Percentiles rank a stretch among this genome's conserved stretches.
Evolutionary conservation across 768 basidiomycete species (phyloP).

Genomic region (Xanthoconium purpureum): DNA sequence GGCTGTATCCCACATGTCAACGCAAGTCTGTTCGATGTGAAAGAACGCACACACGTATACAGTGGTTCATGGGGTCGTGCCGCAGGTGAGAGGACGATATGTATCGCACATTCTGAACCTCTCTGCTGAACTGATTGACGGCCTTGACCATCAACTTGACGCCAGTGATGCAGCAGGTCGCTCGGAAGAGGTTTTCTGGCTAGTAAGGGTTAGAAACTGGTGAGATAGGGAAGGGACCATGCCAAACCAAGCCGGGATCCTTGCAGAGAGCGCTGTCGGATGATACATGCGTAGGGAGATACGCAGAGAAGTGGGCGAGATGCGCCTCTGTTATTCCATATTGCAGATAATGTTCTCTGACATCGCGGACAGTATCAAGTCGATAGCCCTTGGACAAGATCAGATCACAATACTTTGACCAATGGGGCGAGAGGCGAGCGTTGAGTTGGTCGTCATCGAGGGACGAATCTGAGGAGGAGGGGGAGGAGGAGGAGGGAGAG

Average conservation of each 20-base stretch:
- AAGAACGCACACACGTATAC: slow-evolving; percentile 56
- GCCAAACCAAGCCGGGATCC: slow-evolving; percentile 65
- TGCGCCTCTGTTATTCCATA: slow-evolving; percentile 25
- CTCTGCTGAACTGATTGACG: slow-evolving; percentile 59
- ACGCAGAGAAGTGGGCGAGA: slow-evolving; percentile 28
- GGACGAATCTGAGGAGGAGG: slow-evolving; percentile 49
- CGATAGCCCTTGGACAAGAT: slow-evolving; percentile 53
- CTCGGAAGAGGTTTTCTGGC: slow-evolving; percentile 75
- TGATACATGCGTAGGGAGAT: slow-evolving; percentile 32
- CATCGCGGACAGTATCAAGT: slow-evolving; percentile 69
- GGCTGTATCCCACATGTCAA: slow-evolving; percentile 40
- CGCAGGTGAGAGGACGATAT: slow-evolving; percentile 52
- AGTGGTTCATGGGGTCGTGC: slow-evolving; percentile 67
- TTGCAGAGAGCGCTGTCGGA: slow-evolving; percentile 61
- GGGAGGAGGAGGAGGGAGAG: slow-evolving; percentile 43
- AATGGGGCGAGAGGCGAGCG: slow-evolving; percentile 55
- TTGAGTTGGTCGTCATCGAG: slow-evolving; percentile 54
- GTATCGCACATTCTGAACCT: slow-evolving; percentile 55
- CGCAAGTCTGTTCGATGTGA: neutral
- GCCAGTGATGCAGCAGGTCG: slow-evolving; percentile 49
- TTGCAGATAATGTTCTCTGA: slow-evolving; percentile 52
- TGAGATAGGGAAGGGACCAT: neutral
- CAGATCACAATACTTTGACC: slow-evolving; percentile 52
- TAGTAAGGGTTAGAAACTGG: slow-evolving; percentile 27
- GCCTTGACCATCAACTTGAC: slow-evolving; percentile 64